Evolutionary conservation across 768 basidiomycete species (phyloP).

Genomic region (Rhodotorula toruloides): DNA sequence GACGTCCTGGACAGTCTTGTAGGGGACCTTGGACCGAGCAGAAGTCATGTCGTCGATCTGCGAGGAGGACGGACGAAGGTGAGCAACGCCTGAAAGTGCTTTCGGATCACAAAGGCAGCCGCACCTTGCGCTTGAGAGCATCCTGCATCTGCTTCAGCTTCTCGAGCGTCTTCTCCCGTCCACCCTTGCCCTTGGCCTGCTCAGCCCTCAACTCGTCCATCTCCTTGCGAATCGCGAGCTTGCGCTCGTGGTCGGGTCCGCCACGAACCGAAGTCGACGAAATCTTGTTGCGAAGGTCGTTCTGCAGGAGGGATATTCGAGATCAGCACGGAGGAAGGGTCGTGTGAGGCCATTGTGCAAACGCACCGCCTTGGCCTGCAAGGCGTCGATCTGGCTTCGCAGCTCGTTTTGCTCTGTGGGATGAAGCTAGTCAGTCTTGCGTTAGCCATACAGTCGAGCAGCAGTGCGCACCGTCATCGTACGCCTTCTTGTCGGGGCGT

Average conservation of each 20-base stretch:
- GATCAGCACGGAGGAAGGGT: constrained; percentile 4
- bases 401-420: constrained; percentile 59
- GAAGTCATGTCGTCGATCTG: constrained; percentile 83
- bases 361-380: constrained; percentile 76
- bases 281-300: constrained; percentile 70
- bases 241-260: constrained; percentile 62
- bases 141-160: constrained; percentile 77
- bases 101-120: not conserved
- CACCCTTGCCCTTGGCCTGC: constrained; percentile 70
- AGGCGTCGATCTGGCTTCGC: constrained; percentile 73
- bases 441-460: not conserved
- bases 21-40: constrained; percentile 68
- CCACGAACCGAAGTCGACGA: constrained; percentile 55
- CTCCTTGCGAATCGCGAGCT: constrained; percentile 68
- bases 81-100: not conserved
- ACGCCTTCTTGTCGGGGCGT: constrained; percentile 16
- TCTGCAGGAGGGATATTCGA: constrained; percentile 49
- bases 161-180: constrained; percentile 65
- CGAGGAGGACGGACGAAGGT: not conserved
- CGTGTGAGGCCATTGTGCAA: not conserved
- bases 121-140: constrained; percentile 71
- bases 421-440: not conserved
- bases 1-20: constrained; percentile 76
- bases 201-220: constrained; percentile 69
- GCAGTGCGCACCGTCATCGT: constrained; percentile 8